phyloP scores from a whole-genome alignment of 129 eudicot genomes.

The Silybum marianum region DNA sequence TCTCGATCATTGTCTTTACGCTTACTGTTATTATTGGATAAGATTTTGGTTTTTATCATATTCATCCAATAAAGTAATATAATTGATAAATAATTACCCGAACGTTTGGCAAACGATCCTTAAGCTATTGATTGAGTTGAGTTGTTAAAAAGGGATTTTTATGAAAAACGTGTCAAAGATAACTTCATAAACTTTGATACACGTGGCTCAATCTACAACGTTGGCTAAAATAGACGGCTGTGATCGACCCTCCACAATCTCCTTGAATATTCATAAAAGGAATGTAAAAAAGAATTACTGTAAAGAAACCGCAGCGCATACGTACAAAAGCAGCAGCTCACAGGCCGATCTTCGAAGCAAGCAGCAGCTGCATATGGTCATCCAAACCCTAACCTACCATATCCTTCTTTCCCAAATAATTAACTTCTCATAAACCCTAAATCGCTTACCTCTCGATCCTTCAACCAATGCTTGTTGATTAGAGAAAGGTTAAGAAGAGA shows the following conservation, averaged over 20 bases:
- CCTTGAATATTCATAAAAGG: slow-evolving; percentile 2
- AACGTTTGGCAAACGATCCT: too few species aligned
- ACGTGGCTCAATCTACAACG: neutral
- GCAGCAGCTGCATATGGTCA: neutral
- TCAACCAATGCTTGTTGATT: neutral
- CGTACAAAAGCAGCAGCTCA: neutral
- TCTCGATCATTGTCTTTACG: too few species aligned
- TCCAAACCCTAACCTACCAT: neutral
- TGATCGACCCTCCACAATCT: neutral
- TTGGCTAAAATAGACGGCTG: slow-evolving; percentile 4
- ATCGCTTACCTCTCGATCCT: neutral
- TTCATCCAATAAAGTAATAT: too few species aligned
- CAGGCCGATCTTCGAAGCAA: neutral
- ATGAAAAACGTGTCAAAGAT: neutral
- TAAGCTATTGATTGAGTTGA: too few species aligned
- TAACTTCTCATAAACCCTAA: neutral
- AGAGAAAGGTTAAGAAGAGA: neutral
- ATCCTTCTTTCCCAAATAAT: neutral
- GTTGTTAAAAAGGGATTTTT: too few species aligned
- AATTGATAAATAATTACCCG: too few species aligned
- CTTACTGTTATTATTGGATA: too few species aligned
- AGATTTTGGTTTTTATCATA: too few species aligned
- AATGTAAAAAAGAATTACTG: neutral
- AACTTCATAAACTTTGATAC: neutral
- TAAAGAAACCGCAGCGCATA: neutral